phyloP scores from a whole-genome alignment of 768 basidiomycete species.

The Lyophyllum decastes region DNA sequence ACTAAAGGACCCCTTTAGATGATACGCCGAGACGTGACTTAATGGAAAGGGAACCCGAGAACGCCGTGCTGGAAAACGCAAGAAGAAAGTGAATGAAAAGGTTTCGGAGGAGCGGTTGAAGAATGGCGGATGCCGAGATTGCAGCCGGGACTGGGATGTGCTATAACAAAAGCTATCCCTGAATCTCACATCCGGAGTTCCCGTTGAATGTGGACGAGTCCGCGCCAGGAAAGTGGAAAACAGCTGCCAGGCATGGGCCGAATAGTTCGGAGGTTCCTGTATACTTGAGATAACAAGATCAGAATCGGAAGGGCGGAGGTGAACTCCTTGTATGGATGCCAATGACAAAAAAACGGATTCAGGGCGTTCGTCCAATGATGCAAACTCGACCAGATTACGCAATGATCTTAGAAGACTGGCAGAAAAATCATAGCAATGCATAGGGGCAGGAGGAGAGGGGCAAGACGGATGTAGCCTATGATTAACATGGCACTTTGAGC shows the following conservation, averaged over 20 bases:
- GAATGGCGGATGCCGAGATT: constrained; percentile 31
- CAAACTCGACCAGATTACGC: too few species aligned
- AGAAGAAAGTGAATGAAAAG: constrained; percentile 68
- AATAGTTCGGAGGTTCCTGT: constrained; percentile 61
- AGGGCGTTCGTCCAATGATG: too few species aligned
- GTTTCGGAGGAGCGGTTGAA: constrained; percentile 40
- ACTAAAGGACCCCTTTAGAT: constrained; percentile 62
- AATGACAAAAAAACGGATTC: too few species aligned
- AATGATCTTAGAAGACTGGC: too few species aligned
- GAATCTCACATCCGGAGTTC: neutral
- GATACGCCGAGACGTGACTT: constrained; percentile 37
- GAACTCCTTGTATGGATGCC: too few species aligned
- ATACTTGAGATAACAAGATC: constrained; percentile 46
- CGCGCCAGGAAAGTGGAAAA: too few species aligned
- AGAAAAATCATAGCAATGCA: too few species aligned
- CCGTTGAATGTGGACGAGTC: constrained; percentile 31
- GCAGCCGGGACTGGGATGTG: constrained; percentile 3
- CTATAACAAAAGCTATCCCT: neutral
- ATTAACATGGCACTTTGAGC: too few species aligned
- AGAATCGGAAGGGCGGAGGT: constrained; percentile 42
- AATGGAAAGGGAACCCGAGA: constrained; percentile 45
- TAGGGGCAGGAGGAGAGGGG: too few species aligned
- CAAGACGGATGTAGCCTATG: too few species aligned
- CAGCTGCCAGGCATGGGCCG: constrained; percentile 62
- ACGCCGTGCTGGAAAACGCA: constrained; percentile 58